phyloP scores from a whole-genome alignment of 805 yeast genomes.

The Candida tammaniensis region DNA sequence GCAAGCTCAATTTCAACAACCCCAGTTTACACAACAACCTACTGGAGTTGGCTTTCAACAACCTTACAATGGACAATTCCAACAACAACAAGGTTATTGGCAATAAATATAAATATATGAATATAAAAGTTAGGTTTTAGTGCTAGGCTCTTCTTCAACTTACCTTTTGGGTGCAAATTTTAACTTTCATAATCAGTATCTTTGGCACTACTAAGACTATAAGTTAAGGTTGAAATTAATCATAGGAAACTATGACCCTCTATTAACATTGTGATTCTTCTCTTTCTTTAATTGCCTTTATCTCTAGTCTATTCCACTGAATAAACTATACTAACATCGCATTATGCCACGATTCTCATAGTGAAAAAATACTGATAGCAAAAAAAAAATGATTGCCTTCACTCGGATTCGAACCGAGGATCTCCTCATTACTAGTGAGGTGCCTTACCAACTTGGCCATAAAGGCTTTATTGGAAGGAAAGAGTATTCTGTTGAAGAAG shows the following conservation, averaged over 20 bases:
- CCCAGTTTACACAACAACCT: slow-evolving; percentile 14
- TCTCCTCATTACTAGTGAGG: slow-evolving; percentile 27
- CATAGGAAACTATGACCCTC: too few species aligned
- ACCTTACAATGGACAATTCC: slow-evolving; percentile 7
- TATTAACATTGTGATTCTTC: neutral
- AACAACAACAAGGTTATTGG: slow-evolving; percentile 6
- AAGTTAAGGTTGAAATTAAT: too few species aligned
- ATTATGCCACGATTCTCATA: neutral
- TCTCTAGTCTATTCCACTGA: slow-evolving; percentile 9
- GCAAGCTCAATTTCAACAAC: slow-evolving; percentile 13
- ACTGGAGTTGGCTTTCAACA: slow-evolving; percentile 17
- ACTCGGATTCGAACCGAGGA: slow-evolving; percentile 24
- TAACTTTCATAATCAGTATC: too few species aligned
- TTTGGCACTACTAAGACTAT: too few species aligned
- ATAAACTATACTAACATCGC: too few species aligned
- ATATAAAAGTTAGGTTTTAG: slow-evolving; percentile 4
- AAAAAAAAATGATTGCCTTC: slow-evolving; percentile 16
- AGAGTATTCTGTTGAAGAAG: too few species aligned
- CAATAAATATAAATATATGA: slow-evolving; percentile 7
- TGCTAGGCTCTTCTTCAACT: too few species aligned
- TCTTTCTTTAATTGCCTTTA: neutral
- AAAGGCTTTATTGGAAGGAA: slow-evolving; percentile 14
- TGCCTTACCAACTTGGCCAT: slow-evolving; percentile 25
- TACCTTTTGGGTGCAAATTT: slow-evolving; percentile 1
- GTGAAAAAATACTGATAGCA: slow-evolving; percentile 5